Conservation (phyloP, 2,329 filamentous ascomycete species). For the Alternaria dauci region DNA sequence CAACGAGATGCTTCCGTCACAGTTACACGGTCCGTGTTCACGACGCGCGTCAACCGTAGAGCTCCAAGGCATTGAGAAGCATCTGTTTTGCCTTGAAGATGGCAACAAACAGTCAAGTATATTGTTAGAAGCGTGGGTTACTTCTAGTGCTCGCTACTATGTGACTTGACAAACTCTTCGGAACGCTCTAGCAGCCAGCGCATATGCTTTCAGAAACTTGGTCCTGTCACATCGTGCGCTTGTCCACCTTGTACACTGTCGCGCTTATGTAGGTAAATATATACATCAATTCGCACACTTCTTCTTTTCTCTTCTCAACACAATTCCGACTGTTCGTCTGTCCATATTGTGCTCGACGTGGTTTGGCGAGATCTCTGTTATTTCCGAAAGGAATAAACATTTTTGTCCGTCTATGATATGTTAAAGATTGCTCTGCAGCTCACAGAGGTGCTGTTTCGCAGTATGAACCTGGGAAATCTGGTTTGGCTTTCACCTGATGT, state of each 20-base stretch:
- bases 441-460: not conserved
- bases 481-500: not conserved
- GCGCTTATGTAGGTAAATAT: not conserved
- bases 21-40: not conserved
- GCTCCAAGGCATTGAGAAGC: not conserved
- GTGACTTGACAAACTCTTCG: not conserved
- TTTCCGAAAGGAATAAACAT: no score
- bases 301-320: not conserved
- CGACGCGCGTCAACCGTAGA: not conserved
- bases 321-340: not conserved
- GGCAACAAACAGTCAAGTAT: not conserved
- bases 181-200: not conserved
- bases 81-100: not conserved
- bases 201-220: not conserved
- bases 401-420: no score
- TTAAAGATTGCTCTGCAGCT: not conserved
- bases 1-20: not conserved
- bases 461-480: not conserved
- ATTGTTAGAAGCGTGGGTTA: not conserved
- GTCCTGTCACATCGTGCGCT: not conserved
- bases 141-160: not conserved
- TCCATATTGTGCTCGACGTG: not conserved
- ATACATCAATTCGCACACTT: not conserved
- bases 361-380: not conserved
- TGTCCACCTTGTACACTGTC: not conserved